phyloP scores from a whole-genome alignment of 2,329 filamentous ascomycete genomes.

The Fusarium nygamai region DNA sequence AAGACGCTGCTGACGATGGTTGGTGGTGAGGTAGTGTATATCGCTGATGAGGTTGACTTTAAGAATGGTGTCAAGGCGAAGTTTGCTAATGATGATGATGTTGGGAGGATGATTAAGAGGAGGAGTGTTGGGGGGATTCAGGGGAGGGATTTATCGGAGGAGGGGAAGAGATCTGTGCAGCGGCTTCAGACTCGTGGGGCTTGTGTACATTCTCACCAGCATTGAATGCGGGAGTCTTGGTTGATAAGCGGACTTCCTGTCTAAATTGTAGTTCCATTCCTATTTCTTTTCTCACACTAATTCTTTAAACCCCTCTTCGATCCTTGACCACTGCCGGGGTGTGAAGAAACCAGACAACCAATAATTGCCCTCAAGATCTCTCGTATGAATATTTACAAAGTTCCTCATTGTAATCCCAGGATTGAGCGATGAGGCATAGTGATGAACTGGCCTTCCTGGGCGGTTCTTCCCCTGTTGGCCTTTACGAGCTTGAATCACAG shows the following conservation, averaged over 20 bases:
- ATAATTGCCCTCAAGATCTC: accelerated
- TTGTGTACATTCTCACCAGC: background rate
- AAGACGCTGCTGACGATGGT: constrained; percentile 36
- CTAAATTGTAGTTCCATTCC: too few relatives aligned
- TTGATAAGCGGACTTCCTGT: too few relatives aligned
- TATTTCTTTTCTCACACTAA: too few relatives aligned
- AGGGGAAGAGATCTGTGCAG: background rate
- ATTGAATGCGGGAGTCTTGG: too few relatives aligned
- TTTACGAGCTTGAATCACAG: too few relatives aligned
- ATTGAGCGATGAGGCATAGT: background rate
- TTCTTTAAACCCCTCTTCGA: background rate
- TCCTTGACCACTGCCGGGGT: background rate
- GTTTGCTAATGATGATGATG: constrained; percentile 15
- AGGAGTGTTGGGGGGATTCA: background rate
- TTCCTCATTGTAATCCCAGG: accelerated
- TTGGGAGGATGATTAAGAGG: background rate
- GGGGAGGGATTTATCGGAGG: background rate
- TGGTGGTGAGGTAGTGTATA: constrained; percentile 33
- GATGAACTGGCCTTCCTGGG: background rate
- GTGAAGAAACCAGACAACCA: background rate
- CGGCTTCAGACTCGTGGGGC: background rate
- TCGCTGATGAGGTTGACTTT: constrained; percentile 27
- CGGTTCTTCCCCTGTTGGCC: background rate
- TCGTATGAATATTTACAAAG: background rate
- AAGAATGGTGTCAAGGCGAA: constrained; percentile 8